Evolutionary conservation across 2,329 filamentous ascomycete species (phyloP), one percentile per base, ranked within the genome.

Genomic region (Sphaceloma murrayae): DNA sequence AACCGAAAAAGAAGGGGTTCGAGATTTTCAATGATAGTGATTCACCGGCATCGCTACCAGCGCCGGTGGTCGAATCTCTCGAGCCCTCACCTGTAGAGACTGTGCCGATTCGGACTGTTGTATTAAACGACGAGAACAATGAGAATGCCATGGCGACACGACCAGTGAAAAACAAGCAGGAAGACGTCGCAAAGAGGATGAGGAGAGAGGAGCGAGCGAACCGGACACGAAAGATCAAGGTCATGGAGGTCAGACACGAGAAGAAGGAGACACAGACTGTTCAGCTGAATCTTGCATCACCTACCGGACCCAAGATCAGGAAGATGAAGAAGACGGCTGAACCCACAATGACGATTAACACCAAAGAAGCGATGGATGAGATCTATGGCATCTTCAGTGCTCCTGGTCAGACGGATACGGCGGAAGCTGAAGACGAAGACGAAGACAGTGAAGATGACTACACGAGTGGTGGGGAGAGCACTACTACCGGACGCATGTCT

Each of bases 321-420:
- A 85, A 85, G n/a, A n/a, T n/a, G 61, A 80, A 79, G 42, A 78
- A 78, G 22, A 69, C 69, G 6, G 66, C 70, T 26, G 89, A 96
- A 62, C 85, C 88, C n/a, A 98, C 91, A 1, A 95, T 98, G 88
- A 98, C 91, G 1, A 77, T 98, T 52, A 87, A 96, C 58, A 98
- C 91, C 9, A 85, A 78, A 54, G 89, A 91, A 52, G 91, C 91
- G 3, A 95, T 89, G 50, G 88, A 96, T 54, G 91, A 98, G 54
- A 95, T 98, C 43, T 96, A 96, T 56, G 87, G 87, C 47, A 85
- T 98, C 36, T 98, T 96, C 65, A 96, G 91, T 56, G 84, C 91
- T 47, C 89, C 91, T 1, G 62, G 89, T 26, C 64, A 65, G 22
- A 59, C 64, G 29, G 60, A 64, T 0, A 74, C 70, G 17, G 70